These are phyloP conservation scores for Calonectria pseudoreteaudii DNA, from an alignment of 2,329 filamentous ascomycete genomes.

Conservation along the genomic window DNA sequence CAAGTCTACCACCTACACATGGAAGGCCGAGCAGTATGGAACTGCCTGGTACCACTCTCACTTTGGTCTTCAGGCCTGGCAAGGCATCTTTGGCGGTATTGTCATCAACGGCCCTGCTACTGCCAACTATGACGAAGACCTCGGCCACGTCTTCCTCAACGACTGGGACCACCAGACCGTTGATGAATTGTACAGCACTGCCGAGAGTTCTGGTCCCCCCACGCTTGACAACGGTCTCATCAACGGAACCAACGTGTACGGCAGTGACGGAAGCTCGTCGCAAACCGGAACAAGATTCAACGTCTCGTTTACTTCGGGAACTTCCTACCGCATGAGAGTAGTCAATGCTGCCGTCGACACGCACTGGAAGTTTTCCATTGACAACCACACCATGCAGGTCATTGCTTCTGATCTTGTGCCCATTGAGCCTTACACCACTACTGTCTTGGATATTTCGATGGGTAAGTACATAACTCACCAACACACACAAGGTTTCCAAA, in stretches of 20 bases:
- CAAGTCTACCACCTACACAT: constrained; percentile 61
- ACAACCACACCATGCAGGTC: constrained; percentile 67
- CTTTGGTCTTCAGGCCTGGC: constrained; percentile 58
- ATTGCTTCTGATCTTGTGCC: constrained; percentile 68
- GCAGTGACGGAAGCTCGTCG: constrained; percentile 36
- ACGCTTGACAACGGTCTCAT: constrained; percentile 58
- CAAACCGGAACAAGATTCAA: constrained; percentile 47
- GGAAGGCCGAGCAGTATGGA: constrained; percentile 65
- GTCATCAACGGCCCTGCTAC: constrained; percentile 70
- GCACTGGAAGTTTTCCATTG: constrained; percentile 60
- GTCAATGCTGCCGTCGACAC: constrained; percentile 58
- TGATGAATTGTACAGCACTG: constrained; percentile 47
- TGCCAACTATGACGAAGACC: constrained; percentile 70
- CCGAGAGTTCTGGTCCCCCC: constrained; percentile 44
- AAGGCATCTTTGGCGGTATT: constrained; percentile 70
- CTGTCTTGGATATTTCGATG: constrained; percentile 36
- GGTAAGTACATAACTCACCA: not conserved
- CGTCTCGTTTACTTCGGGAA: constrained; percentile 53
- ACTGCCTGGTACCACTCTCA: constrained; percentile 71
- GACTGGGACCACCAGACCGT: constrained; percentile 66
- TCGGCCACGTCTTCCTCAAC: constrained; percentile 67
- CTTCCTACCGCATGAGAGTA: constrained; percentile 58
- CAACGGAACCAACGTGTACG: constrained; percentile 54
- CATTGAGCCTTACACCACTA: constrained; percentile 63
- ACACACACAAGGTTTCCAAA: not conserved